Percentiles rank a stretch among this genome's conserved stretches.
Conservation (phyloP, 2,329 filamentous ascomycete genomes). For the Fusarium sarcochroum region DNA sequence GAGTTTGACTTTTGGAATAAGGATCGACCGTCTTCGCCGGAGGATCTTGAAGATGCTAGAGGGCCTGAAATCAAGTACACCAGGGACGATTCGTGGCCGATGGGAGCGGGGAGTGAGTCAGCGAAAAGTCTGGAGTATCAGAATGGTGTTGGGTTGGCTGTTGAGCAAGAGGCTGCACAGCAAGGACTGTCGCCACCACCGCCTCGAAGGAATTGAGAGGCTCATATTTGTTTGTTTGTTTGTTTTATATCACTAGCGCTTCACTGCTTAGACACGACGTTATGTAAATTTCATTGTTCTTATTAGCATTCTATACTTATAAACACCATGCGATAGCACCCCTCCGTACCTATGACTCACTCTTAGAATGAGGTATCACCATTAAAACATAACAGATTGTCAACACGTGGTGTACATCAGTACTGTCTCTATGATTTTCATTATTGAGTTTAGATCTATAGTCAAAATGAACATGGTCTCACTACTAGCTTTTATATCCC, state of each 20-base stretch:
- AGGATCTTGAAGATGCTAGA: conserved; percentile 15
- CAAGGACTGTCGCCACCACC: conserved; percentile 46
- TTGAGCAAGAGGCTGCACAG: conserved; percentile 39
- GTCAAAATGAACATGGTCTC: too few species aligned
- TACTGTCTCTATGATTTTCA: too few species aligned
- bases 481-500: too few species aligned
- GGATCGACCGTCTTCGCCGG: background rate
- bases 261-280: conserved; percentile 31
- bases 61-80: conserved; percentile 8
- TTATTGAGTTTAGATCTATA: too few species aligned
- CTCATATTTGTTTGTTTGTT: conserved; percentile 1
- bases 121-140: conserved; percentile 38
- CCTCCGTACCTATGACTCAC: too few species aligned
- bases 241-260: conserved; percentile 29
- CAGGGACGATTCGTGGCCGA: conserved; percentile 37
- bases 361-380: too few species aligned
- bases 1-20: conserved; percentile 39
- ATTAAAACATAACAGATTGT: too few species aligned
- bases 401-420: too few species aligned
- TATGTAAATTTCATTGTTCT: conserved; percentile 19
- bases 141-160: conserved; percentile 36
- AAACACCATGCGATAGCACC: too few species aligned
- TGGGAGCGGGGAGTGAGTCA: conserved; percentile 22
- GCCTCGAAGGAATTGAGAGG: conserved; percentile 35
- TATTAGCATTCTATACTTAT: too few species aligned